Base-by-base conservation (phyloP, 768 basidiomycete species). In the Pulveroboletus ravenelii region DNA sequence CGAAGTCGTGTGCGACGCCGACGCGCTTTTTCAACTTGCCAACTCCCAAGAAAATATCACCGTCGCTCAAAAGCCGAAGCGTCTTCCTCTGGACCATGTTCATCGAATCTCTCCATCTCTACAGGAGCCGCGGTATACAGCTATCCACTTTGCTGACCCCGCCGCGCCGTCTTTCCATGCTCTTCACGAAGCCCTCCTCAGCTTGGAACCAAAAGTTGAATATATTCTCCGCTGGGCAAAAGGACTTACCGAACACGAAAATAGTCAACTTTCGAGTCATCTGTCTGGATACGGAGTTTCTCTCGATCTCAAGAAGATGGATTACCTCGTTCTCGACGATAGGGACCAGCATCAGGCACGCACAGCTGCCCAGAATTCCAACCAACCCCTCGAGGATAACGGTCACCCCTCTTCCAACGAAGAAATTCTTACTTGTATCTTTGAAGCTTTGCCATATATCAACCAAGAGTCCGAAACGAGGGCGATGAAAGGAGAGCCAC, bases 291-390 rank as follows among this genome's bases (percentile, higher is more conserved):
- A 92, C 59, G 96, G 96, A 3, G 94, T 94, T 7, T 78, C 87
- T 18, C 72, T 99, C 47, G 92, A 95, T 58, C 69, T 99, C 59
- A 99, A 99, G 75, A 96, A 94, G 72, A 96, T 82, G 77, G 96
- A 99, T 60, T 99, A 98, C 64, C 78, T 97, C 12, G 93, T 87
- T 5, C 72, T 97, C 8, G 96, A 99, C 62, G 96, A 99, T 65
- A 74, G 96, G 40, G 62, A 67, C 64, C 55, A 60, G 55, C 66
- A 50, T 50, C 37, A 54, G 13, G 40, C 25, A 0, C 36, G 43
- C 18, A 12, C 47, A 1, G 23, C 38, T 17, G 17, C 47, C 10
- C 52, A 46, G 10, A 48, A 50, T 9, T 41, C 51, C 9, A 38
- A 9, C 29, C 44, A 45, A 14, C 14, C 27, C 3, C 25, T 32